phyloP scores from a whole-genome alignment of 2,329 filamentous ascomycete species.

The Talaromyces sp. region DNA sequence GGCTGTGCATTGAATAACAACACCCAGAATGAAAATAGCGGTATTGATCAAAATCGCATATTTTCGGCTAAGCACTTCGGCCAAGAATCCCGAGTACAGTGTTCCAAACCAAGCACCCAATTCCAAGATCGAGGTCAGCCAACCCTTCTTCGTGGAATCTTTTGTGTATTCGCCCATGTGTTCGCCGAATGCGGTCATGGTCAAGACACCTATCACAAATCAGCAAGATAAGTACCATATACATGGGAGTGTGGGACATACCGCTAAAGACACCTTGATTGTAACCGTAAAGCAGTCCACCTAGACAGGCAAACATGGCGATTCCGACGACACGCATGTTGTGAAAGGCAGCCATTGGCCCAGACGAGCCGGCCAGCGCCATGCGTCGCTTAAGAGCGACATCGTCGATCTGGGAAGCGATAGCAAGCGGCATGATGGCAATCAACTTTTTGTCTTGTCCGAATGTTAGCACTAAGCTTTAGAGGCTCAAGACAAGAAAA shows the following conservation, averaged over 20 bases:
- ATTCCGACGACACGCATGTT: conserved; percentile 63
- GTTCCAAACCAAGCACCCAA: conserved; percentile 76
- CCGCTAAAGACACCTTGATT: conserved; percentile 30
- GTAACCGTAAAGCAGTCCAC: conserved; percentile 45
- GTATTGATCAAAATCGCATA: conserved; percentile 49
- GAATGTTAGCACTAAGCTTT: not conserved
- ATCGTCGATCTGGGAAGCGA: conserved; percentile 39
- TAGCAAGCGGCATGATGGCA: conserved; percentile 13
- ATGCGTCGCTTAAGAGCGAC: conserved; percentile 54
- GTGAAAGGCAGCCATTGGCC: conserved; percentile 55
- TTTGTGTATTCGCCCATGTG: conserved; percentile 29
- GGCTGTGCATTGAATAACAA: conserved; percentile 66
- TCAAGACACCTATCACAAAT: conserved; percentile 22
- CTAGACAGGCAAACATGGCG: conserved; percentile 62
- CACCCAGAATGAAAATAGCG: conserved; percentile 57
- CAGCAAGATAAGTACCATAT: not conserved
- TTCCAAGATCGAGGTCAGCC: conserved; percentile 61
- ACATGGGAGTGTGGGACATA: not conserved
- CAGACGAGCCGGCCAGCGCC: conserved; percentile 55
- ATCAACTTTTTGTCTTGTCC: not conserved
- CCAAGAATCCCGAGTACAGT: conserved; percentile 68
- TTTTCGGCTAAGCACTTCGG: conserved; percentile 67
- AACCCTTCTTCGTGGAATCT: conserved; percentile 29
- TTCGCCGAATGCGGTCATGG: conserved; percentile 21
- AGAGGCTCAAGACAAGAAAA: not conserved